A percentile compares a stretch with the other conserved stretches of the same genome.
Conservation (phyloP, 805 yeast species). For the Candida vaughaniae region DNA sequence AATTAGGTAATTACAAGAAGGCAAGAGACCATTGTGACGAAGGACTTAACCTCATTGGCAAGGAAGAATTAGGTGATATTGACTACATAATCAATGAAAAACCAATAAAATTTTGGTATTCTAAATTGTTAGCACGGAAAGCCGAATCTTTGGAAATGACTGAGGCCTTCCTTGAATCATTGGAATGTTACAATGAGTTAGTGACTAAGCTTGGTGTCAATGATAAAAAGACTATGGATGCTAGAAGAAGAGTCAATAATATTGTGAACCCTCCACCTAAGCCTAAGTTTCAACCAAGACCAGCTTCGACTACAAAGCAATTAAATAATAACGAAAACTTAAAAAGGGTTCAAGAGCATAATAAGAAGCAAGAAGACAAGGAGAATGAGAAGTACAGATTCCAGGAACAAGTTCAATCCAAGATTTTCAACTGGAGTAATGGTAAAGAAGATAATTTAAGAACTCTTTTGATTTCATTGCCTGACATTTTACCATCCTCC, state of each 20-base stretch:
- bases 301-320: slow-evolving; percentile 1
- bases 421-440: slow-evolving; percentile 59
- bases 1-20: slow-evolving; percentile 65
- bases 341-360: slow-evolving; percentile 49
- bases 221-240: slow-evolving; percentile 67
- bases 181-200: slow-evolving; percentile 57
- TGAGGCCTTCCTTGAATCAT: slow-evolving; percentile 68
- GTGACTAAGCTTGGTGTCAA: slow-evolving; percentile 64
- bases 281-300: slow-evolving; percentile 10
- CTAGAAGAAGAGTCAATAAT: slow-evolving; percentile 73
- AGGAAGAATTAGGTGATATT: slow-evolving; percentile 22
- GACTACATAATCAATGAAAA: slow-evolving; percentile 45
- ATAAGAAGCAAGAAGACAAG: slow-evolving; percentile 40
- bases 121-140: slow-evolving; percentile 62
- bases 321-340: slow-evolving; percentile 22
- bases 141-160: slow-evolving; percentile 85
- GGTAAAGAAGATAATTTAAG: slow-evolving; percentile 84
- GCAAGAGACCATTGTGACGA: slow-evolving; percentile 47
- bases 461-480: slow-evolving; percentile 68
- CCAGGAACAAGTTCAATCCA: slow-evolving; percentile 59
- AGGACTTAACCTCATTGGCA: slow-evolving; percentile 42
- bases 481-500: slow-evolving; percentile 52
- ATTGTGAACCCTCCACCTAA: slow-evolving; percentile 53
- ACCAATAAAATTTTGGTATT: slow-evolving; percentile 66
- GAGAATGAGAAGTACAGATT: slow-evolving; percentile 44